A percentile compares a stretch with the other conserved stretches of the same genome.
These are phyloP conservation scores for Pisolithus albus DNA, from an alignment of 768 basidiomycete genomes.

Conservation along the genomic window DNA sequence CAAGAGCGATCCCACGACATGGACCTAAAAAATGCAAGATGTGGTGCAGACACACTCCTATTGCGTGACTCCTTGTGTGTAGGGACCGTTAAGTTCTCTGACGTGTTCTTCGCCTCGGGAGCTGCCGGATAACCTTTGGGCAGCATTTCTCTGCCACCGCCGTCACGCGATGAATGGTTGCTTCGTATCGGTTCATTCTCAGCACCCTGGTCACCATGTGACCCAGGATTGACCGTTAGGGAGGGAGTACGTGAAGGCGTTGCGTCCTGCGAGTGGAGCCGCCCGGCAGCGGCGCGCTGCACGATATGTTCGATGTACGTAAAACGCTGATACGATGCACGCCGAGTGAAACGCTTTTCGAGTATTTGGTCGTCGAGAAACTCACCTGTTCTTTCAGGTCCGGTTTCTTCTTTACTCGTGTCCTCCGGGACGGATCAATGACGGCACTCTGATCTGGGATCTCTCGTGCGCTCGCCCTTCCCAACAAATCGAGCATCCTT, in stretches of 20 bases:
- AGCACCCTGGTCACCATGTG: not conserved
- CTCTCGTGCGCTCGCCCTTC: slow-evolving; percentile 62
- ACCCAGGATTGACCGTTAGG: slow-evolving; percentile 34
- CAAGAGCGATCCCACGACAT: slow-evolving; percentile 16
- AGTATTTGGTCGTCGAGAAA: not conserved
- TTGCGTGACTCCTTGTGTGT: slow-evolving; percentile 28
- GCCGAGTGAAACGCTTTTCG: slow-evolving; percentile 2
- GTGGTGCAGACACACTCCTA: slow-evolving; percentile 56
- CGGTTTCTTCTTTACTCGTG: slow-evolving; percentile 46
- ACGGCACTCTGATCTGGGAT: slow-evolving; percentile 65
- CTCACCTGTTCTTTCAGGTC: slow-evolving; percentile 59
- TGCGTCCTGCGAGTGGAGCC: slow-evolving; percentile 78
- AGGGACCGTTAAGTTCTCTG: not conserved
- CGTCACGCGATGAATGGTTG: not conserved
- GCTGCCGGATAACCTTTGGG: not conserved
- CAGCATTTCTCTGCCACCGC: not conserved
- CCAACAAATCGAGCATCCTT: slow-evolving; percentile 61
- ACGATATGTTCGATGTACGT: slow-evolving; percentile 71
- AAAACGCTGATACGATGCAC: slow-evolving; percentile 43
- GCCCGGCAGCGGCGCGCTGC: slow-evolving; percentile 63
- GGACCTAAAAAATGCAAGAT: slow-evolving; percentile 50
- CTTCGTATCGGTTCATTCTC: not conserved
- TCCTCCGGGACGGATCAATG: slow-evolving; percentile 54
- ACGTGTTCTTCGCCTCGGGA: not conserved
- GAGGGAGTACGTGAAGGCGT: slow-evolving; percentile 34